Conservation (phyloP, 495 filamentous ascomycete species). For the Penicillium desertorum region DNA sequence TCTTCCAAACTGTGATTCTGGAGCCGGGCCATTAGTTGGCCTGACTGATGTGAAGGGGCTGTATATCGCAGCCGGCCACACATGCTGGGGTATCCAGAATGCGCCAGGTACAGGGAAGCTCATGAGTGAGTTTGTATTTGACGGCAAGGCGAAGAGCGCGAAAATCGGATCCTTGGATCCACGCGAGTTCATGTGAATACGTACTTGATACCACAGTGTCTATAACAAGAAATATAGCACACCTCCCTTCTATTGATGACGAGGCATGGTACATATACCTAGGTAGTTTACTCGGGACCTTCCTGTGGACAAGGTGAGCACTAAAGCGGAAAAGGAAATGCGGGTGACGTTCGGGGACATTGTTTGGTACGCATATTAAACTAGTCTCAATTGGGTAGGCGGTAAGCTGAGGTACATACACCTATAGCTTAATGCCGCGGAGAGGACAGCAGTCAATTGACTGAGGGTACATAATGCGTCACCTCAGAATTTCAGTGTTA, state of each 20-base stretch:
- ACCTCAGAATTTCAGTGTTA: slow-evolving; percentile 29
- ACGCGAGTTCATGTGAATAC: slow-evolving; percentile 47
- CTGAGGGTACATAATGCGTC: slow-evolving; percentile 34
- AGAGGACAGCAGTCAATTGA: slow-evolving; percentile 31
- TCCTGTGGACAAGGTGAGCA: neutral
- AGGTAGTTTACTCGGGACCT: no score
- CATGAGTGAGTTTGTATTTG: slow-evolving; percentile 82
- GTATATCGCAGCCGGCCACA: slow-evolving; percentile 86
- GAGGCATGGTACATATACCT: neutral
- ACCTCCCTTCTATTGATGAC: neutral
- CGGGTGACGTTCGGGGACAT: neutral
- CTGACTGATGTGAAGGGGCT: slow-evolving; percentile 71
- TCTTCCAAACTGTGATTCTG: slow-evolving; percentile 68
- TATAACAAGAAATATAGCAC: neutral
- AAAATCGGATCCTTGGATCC: slow-evolving; percentile 71
- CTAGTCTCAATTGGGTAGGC: neutral
- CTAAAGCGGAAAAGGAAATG: neutral
- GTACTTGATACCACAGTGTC: neutral
- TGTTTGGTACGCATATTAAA: neutral
- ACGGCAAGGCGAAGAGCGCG: slow-evolving; percentile 74
- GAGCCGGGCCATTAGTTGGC: slow-evolving; percentile 75
- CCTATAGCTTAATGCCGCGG: slow-evolving; percentile 23
- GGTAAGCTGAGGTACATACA: neutral
- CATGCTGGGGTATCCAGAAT: slow-evolving; percentile 98
- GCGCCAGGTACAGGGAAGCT: slow-evolving; percentile 86